Evolutionary conservation across 2,329 filamentous ascomycete species (phyloP).

Genomic region (Cercospora citrullina): DNA sequence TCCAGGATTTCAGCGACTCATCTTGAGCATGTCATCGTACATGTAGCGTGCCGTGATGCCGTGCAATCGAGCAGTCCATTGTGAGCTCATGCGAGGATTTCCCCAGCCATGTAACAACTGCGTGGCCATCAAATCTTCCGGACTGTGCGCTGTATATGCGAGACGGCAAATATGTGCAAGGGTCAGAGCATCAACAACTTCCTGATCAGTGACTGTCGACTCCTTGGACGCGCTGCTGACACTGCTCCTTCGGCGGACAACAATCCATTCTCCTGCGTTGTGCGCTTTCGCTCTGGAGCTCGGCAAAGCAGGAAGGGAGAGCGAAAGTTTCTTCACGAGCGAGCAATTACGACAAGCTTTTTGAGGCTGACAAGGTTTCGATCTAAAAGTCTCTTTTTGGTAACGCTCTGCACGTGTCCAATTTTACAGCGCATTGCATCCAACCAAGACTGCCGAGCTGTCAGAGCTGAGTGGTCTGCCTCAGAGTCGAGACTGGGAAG

Average conservation of each 20-base stretch:
- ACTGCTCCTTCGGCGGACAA: not conserved
- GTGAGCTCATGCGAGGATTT: not conserved
- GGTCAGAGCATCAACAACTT: not conserved
- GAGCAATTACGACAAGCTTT: constrained; percentile 16
- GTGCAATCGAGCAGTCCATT: not conserved
- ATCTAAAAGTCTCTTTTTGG: constrained; percentile 6
- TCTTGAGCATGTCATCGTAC: not conserved
- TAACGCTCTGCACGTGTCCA: constrained; percentile 14
- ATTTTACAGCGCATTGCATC: constrained; percentile 13
- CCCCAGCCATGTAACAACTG: not conserved
- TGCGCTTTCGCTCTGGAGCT: not conserved
- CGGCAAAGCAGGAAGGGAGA: constrained; percentile 1
- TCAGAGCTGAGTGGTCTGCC: constrained; percentile 5
- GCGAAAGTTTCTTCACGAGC: constrained; percentile 1
- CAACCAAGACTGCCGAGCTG: constrained; percentile 2
- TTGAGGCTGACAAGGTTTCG: not conserved
- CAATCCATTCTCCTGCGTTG: constrained; percentile 8
- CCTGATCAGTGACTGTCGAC: not conserved
- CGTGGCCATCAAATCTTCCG: not conserved
- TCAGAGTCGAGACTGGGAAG: constrained; percentile 4
- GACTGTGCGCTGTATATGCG: not conserved
- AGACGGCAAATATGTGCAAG: not conserved
- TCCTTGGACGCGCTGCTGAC: not conserved
- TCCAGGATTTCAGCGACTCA: not conserved
- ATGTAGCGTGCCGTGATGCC: not conserved